Conservation (phyloP, 345 rosid genomes). For the Citrus cavaleriei region DNA sequence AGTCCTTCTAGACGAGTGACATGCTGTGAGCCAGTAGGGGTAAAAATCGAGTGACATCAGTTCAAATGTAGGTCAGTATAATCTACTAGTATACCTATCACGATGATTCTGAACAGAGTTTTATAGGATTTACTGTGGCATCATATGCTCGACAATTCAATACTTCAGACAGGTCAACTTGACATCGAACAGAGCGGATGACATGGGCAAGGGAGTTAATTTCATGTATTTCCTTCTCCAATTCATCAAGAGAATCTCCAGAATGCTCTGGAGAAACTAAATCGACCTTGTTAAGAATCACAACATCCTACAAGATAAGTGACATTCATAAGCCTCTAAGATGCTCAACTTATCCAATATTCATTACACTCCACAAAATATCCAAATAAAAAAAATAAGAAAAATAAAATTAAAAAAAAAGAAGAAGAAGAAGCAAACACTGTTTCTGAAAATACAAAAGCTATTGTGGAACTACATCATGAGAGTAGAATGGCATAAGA, state of each 20-base stretch:
- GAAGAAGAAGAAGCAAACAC: not conserved
- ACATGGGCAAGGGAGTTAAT: conserved; percentile 79
- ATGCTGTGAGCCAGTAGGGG: conserved; percentile 38
- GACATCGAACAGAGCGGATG: conserved; percentile 65
- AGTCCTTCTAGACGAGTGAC: conserved; percentile 59
- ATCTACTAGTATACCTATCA: not conserved
- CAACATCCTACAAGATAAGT: conserved; percentile 61
- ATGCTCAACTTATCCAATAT: not conserved
- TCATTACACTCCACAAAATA: not conserved
- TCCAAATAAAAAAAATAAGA: not conserved
- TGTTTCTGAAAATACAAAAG: not conserved
- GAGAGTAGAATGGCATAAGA: not conserved
- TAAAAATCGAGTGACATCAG: conserved; percentile 9
- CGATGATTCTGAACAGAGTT: not conserved
- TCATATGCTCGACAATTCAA: conserved; percentile 78
- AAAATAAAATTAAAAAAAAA: not conserved
- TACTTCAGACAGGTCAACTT: conserved; percentile 71
- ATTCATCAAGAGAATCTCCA: conserved; percentile 49
- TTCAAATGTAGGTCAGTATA: conserved; percentile 11
- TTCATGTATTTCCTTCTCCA: conserved; percentile 71
- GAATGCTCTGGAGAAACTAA: conserved; percentile 57
- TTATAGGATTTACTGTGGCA: conserved; percentile 57
- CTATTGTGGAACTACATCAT: not conserved
- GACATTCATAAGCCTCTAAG: conserved; percentile 15
- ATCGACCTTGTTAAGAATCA: conserved; percentile 93